A percentile compares a stretch with the other conserved stretches of the same genome.
phyloP scores from a whole-genome alignment of 1,284 basidiomycete species.

The Megacollybia platyphylla region DNA sequence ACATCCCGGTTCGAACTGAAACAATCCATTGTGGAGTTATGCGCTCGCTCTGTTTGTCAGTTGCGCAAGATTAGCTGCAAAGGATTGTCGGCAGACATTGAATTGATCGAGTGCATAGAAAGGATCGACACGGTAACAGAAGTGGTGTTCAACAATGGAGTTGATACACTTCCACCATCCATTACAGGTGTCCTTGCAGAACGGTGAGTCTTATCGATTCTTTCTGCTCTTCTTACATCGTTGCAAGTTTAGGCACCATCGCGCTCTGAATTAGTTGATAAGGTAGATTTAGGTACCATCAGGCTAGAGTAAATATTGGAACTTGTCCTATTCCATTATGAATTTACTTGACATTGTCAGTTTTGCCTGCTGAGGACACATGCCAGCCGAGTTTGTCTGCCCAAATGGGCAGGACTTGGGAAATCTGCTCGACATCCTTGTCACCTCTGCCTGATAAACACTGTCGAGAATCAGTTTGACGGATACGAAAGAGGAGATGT shows the following conservation, averaged over 20 bases:
- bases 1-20: background rate
- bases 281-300: no score
- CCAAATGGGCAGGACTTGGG: slow-evolving; percentile 78
- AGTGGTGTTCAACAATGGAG: background rate
- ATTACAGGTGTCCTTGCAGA: background rate
- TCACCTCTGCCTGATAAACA: slow-evolving; percentile 86
- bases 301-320: no score
- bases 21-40: background rate
- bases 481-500: background rate
- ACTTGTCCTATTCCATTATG: no score
- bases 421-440: slow-evolving; percentile 91
- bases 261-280: no score
- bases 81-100: background rate
- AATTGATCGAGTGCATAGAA: background rate
- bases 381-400: slow-evolving; percentile 87
- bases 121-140: background rate
- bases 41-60: background rate
- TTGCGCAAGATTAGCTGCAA: background rate
- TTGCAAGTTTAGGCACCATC: no score
- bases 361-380: slow-evolving; percentile 13
- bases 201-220: background rate
- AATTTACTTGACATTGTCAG: no score
- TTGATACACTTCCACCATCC: background rate
- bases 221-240: background rate
- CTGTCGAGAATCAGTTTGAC: slow-evolving; percentile 21